These are phyloP conservation scores for Pseudozyma pruni DNA, from an alignment of 1,284 basidiomycete species.

Conservation along the genomic window DNA sequence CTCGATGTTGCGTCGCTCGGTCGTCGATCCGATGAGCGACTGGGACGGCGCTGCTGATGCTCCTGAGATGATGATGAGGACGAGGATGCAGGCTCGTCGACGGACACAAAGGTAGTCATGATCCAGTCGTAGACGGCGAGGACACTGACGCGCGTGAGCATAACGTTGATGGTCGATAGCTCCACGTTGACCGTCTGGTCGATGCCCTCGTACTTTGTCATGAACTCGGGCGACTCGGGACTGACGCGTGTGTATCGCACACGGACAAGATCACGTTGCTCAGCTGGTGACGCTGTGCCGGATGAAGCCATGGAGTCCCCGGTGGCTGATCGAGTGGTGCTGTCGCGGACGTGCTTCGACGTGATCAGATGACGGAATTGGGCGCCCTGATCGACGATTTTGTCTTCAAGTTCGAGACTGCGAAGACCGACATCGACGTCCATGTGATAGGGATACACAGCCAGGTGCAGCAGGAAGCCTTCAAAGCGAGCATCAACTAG, in stretches of 20 bases:
- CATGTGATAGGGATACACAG: constrained; percentile 74
- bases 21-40: constrained; percentile 39
- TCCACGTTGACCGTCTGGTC: constrained; percentile 89
- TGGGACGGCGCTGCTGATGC: constrained; percentile 31
- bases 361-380: constrained; percentile 77
- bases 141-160: constrained; percentile 89
- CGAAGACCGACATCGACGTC: constrained; percentile 85
- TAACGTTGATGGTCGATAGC: constrained; percentile 91
- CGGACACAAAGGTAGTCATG: constrained; percentile 75
- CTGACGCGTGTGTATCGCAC: constrained; percentile 85
- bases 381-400: constrained; percentile 75
- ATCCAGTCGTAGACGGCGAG: constrained; percentile 94
- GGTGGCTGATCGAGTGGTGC: constrained; percentile 26
- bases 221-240: constrained; percentile 86
- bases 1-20: constrained; percentile 38
- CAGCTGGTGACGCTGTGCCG: constrained; percentile 30
- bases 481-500: constrained; percentile 85
- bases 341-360: constrained; percentile 72
- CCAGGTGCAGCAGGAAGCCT: constrained; percentile 73
- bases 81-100: constrained; percentile 17
- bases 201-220: constrained; percentile 83
- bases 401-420: constrained; percentile 71
- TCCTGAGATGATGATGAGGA: constrained; percentile 11
- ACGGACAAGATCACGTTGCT: constrained; percentile 76
- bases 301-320: constrained; percentile 31